Percentiles rank a stretch among this genome's conserved stretches.
phyloP scores from a whole-genome alignment of 441 rosid genomes.

The Croton laevigatus region DNA sequence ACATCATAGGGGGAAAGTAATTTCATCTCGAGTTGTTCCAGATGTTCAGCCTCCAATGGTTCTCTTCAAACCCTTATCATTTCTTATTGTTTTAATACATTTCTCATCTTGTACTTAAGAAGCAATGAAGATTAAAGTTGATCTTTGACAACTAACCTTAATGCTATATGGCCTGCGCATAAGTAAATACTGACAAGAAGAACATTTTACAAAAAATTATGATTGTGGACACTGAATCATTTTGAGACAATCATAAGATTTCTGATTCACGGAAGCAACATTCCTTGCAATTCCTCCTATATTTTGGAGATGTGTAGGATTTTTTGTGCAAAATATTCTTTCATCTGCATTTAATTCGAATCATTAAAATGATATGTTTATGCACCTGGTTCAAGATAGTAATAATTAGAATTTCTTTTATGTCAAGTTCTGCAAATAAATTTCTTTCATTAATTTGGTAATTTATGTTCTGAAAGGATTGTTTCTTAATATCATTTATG shows the following conservation, averaged over 20 bases:
- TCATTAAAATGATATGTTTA: not conserved
- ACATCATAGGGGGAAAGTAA: conserved; percentile 84
- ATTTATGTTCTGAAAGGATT: not conserved
- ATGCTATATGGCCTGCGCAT: not conserved
- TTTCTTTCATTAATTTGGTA: not conserved
- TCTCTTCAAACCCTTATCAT: conserved; percentile 15
- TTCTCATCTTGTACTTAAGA: conserved; percentile 2
- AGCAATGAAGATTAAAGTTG: not conserved
- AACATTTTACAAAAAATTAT: not conserved
- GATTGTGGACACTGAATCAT: not conserved
- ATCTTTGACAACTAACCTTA: not conserved
- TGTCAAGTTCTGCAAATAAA: not conserved
- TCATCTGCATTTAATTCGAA: not conserved
- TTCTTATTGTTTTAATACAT: not conserved
- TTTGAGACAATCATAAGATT: not conserved
- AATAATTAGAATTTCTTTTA: not conserved
- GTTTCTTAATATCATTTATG: not conserved
- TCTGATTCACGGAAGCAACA: not conserved
- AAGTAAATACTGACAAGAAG: not conserved
- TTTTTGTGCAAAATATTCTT: not conserved
- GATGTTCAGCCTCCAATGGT: conserved; percentile 95
- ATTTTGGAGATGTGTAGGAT: not conserved
- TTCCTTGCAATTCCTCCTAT: not conserved
- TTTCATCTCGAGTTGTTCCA: conserved; percentile 61
- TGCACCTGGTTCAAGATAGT: not conserved